These are phyloP conservation scores for Fusarium sp. DNA, from an alignment of 2,329 filamentous ascomycete genomes.

Conservation along the genomic window DNA sequence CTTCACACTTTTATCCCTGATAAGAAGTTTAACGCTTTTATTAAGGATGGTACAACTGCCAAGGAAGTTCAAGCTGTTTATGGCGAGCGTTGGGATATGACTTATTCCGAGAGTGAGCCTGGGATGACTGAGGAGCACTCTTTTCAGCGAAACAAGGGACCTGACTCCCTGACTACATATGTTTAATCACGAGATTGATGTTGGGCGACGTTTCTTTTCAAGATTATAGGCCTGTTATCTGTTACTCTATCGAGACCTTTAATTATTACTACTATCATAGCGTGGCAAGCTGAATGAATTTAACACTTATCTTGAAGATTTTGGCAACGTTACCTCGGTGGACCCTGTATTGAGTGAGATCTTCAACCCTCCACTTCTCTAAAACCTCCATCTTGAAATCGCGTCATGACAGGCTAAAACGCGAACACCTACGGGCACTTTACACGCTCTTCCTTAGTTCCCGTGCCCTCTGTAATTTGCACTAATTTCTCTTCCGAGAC, in stretches of 20 bases:
- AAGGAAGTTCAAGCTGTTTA: slow-evolving; percentile 48
- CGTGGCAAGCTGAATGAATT: background rate
- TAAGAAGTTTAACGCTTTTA: slow-evolving; percentile 46
- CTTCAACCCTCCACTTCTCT: background rate
- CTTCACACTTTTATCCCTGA: slow-evolving; percentile 51
- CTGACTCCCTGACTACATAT: slow-evolving; percentile 22
- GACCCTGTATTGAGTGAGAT: slow-evolving; percentile 19
- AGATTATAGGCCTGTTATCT: slow-evolving; percentile 3
- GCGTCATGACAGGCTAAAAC: background rate
- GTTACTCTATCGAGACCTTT: background rate
- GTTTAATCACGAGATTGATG: slow-evolving; percentile 3
- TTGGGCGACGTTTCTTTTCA: background rate
- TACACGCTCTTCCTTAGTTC: background rate
- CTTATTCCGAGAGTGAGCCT: slow-evolving; percentile 30
- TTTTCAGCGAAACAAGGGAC: slow-evolving; percentile 20
- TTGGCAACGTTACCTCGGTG: background rate
- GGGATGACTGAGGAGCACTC: slow-evolving; percentile 24
- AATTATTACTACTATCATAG: background rate
- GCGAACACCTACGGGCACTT: background rate
- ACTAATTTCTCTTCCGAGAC: slow-evolving; percentile 7
- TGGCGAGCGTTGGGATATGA: slow-evolving; percentile 51
- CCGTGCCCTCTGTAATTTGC: background rate
- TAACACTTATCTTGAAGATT: background rate
- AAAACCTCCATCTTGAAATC: slow-evolving; percentile 1
- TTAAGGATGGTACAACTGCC: slow-evolving; percentile 42